Evolutionary conservation across 331 rosid species (phyloP), one percentile per base, ranked within the genome.

Genomic region (Malus hybrid): DNA sequence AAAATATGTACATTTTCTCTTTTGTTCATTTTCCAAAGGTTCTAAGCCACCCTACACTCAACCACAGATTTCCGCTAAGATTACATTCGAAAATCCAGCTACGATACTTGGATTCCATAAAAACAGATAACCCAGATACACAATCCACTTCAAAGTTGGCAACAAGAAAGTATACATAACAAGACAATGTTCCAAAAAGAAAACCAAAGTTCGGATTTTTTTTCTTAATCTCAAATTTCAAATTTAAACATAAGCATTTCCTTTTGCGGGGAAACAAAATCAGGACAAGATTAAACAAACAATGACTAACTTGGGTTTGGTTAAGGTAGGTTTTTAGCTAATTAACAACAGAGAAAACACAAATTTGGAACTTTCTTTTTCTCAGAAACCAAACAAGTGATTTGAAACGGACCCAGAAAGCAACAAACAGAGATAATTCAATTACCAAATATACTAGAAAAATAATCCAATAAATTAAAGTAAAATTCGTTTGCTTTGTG

Each of bases 341-440:
- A 33, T 66, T 19, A 66, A 66, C 4, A 52, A 52, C 10, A 31
- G 8, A 71, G 3, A 22, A 71, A 56, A 39, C 46, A 71, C 34
- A 54, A 70, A 65, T 8, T 31, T 1, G 33, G 14, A 29, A 70
- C 57, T 52, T 52, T 52, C 48, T 52, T 72, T 72, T 71, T 55
- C 66, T 72, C 32, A 56, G 27, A 61, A 72, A 73, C 68, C 76
- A 39, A 73, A 59, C 69, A 59, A 24, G 44, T 33, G 31, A 36
- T 22, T 36, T 60, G 16, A 46, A 36, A 59, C 22, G 16, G 67
- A 73, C 50, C 67, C 54, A 39, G 6, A 57, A 36, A 22, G 46
- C 76, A 73, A 60, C 69, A 19, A 54, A 36, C 13, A 4, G 18
- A 16, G n/a, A 29, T 24, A 31, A 71, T 54, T 71, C 19, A 4